phyloP scores from a whole-genome alignment of 192 early-diverging fungal genomes.

The Backusella parvicylindrica region DNA sequence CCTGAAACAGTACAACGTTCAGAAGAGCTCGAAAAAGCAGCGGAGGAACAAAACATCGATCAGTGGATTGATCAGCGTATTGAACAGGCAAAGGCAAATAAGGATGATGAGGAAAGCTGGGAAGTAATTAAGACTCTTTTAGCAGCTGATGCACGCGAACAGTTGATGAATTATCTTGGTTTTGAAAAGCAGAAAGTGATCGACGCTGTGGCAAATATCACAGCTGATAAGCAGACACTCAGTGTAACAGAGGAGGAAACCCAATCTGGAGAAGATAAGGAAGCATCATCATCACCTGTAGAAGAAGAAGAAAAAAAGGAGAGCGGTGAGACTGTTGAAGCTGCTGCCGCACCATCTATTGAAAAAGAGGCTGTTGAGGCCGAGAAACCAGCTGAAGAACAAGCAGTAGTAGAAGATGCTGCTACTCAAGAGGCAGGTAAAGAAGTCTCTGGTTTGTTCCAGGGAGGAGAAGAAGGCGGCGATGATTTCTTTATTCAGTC shows the following conservation, averaged over 20 bases:
- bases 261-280: too few relatives aligned
- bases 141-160: slow-evolving; percentile 71
- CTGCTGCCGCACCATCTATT: neutral
- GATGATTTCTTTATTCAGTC: slow-evolving; percentile 16
- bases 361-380: slow-evolving; percentile 30
- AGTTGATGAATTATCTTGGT: slow-evolving; percentile 85
- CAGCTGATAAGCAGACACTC: slow-evolving; percentile 17
- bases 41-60: slow-evolving; percentile 42
- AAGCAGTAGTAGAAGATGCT: neutral
- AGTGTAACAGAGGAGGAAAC: slow-evolving; percentile 5
- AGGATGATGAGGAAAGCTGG: slow-evolving; percentile 58
- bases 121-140: slow-evolving; percentile 82
- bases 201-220: slow-evolving; percentile 55
- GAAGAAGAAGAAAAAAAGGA: slow-evolving; percentile 5
- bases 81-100: slow-evolving; percentile 27
- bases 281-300: too few relatives aligned
- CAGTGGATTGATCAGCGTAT: slow-evolving; percentile 42
- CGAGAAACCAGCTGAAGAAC: slow-evolving; percentile 33
- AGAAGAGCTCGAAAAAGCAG: slow-evolving; percentile 66
- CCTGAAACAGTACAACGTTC: slow-evolving; percentile 66
- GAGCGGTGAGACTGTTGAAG: too few relatives aligned
- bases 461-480: neutral
- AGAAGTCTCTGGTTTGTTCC: slow-evolving; percentile 19
- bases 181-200: slow-evolving; percentile 71
- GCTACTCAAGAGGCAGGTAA: neutral